Percentiles rank a stretch among this genome's conserved stretches.
phyloP scores from a whole-genome alignment of 768 basidiomycete species.

The Agaricus blazei region DNA sequence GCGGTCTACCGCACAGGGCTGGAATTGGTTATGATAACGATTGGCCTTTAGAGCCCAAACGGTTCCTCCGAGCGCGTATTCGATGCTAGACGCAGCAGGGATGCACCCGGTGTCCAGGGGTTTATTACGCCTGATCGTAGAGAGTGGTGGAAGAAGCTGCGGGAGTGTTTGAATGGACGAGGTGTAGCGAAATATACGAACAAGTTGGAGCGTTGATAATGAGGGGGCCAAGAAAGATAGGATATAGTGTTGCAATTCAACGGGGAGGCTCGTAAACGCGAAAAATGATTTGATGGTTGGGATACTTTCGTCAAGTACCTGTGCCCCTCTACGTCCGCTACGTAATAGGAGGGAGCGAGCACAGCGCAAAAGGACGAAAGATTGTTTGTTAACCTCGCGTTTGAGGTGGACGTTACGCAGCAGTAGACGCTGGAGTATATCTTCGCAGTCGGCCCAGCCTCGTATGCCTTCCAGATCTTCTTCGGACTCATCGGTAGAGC shows the following conservation, averaged over 20 bases:
- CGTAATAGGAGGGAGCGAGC: conserved; percentile 47
- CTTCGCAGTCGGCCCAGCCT: conserved; percentile 32
- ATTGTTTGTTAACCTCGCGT: conserved; percentile 35
- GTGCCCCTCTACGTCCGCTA: conserved; percentile 9
- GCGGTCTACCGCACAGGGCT: background rate
- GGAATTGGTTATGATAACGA: background rate
- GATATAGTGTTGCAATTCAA: conserved; percentile 52
- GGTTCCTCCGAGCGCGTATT: background rate
- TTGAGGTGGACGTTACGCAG: conserved; percentile 40
- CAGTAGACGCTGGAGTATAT: conserved; percentile 27
- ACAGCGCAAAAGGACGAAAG: conserved; percentile 44
- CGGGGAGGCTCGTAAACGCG: conserved; percentile 40
- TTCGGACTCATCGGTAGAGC: conserved; percentile 10
- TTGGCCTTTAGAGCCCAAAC: conserved; percentile 3
- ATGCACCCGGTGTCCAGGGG: background rate
- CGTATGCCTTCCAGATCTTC: conserved; percentile 15
- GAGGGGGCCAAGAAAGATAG: conserved; percentile 53
- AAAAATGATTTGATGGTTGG: conserved; percentile 10
- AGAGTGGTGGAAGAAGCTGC: conserved; percentile 9
- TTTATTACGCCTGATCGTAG: background rate
- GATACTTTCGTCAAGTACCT: background rate
- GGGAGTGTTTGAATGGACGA: conserved; percentile 14
- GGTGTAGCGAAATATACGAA: conserved; percentile 49
- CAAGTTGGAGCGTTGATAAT: conserved; percentile 50
- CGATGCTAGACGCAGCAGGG: conserved; percentile 5